Evolutionary conservation across 2,329 filamentous ascomycete species (phyloP).

Genomic region (Pseudonectria foliicola): DNA sequence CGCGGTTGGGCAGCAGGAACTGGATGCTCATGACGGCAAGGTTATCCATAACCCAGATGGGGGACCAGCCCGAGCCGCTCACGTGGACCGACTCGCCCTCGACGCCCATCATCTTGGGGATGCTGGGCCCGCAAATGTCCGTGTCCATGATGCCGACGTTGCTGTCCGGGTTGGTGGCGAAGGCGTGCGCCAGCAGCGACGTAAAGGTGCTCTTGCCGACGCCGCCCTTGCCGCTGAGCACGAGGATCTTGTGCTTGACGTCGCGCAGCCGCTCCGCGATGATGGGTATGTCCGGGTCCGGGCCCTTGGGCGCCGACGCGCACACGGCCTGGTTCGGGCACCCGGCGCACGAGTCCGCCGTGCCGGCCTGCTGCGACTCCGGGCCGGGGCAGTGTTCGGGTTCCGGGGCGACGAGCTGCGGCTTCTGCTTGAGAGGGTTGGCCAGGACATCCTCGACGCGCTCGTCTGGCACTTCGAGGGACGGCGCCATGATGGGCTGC

Average conservation of each 20-base stretch:
- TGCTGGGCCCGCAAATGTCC: constrained; percentile 91
- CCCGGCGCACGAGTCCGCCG: constrained; percentile 78
- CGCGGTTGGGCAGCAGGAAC: constrained; percentile 90
- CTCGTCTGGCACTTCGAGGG: constrained; percentile 60
- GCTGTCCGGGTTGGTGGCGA: constrained; percentile 70
- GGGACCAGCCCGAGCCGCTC: constrained; percentile 82
- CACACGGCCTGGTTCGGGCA: constrained; percentile 97
- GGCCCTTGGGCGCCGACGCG: constrained; percentile 87
- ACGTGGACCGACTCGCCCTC: constrained; percentile 91
- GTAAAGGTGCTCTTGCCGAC: constrained; percentile 96
- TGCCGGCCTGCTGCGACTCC: constrained; percentile 63
- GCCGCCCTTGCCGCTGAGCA: constrained; percentile 90
- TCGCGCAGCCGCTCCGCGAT: constrained; percentile 76
- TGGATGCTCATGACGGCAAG: constrained; percentile 95
- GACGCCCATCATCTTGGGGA: constrained; percentile 98
- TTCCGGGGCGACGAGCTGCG: constrained; percentile 85
- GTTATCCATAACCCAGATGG: constrained; percentile 93
- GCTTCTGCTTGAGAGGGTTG: constrained; percentile 69
- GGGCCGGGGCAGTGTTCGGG: constrained; percentile 96
- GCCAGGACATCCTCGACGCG: constrained; percentile 62
- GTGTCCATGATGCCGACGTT: constrained; percentile 96
- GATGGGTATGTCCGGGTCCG: constrained; percentile 85
- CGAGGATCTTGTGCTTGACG: constrained; percentile 86
- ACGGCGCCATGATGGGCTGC: constrained; percentile 61
- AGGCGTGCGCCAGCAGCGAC: constrained; percentile 78